Percentiles rank a stretch among this genome's conserved stretches.
phyloP scores from a whole-genome alignment of 176 grass and related monocot species.

The Triticum monococcum region DNA sequence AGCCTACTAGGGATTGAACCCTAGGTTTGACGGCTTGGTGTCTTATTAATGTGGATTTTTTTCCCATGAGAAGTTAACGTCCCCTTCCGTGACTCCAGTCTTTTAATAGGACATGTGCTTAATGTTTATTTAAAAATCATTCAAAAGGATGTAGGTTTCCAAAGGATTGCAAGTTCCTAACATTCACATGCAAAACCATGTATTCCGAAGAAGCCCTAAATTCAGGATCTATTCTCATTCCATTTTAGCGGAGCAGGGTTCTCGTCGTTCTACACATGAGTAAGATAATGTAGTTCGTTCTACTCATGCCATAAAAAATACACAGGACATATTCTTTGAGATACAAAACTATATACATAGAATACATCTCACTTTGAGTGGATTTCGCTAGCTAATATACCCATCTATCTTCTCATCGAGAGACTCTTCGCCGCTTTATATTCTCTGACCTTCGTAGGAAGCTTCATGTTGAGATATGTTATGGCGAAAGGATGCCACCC shows the following conservation, averaged over 20 bases:
- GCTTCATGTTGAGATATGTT: not conserved
- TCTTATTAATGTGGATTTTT: not conserved
- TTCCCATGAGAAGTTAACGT: not conserved
- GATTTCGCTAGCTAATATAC: slow-evolving; percentile 20
- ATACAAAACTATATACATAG: not conserved
- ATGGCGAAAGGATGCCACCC: not conserved
- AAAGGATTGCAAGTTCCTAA: not conserved
- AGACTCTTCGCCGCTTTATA: not conserved
- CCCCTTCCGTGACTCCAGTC: not conserved
- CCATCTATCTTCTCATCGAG: not conserved
- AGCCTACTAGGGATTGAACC: not conserved
- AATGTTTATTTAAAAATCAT: not conserved
- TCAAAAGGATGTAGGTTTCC: no score
- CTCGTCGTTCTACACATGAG: not conserved
- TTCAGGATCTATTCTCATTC: not conserved
- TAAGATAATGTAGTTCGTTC: not conserved
- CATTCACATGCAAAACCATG: not conserved
- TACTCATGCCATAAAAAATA: not conserved
- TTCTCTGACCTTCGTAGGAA: not conserved
- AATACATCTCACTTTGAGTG: not conserved
- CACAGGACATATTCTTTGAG: not conserved
- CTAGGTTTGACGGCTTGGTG: not conserved
- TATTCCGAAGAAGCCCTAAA: not conserved
- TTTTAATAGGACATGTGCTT: not conserved
- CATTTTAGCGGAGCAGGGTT: not conserved